Percentiles rank a stretch among this genome's conserved stretches.
Evolutionary conservation across 2,329 filamentous ascomycete species (phyloP).

Genomic region (Colletotrichum sp.): DNA sequence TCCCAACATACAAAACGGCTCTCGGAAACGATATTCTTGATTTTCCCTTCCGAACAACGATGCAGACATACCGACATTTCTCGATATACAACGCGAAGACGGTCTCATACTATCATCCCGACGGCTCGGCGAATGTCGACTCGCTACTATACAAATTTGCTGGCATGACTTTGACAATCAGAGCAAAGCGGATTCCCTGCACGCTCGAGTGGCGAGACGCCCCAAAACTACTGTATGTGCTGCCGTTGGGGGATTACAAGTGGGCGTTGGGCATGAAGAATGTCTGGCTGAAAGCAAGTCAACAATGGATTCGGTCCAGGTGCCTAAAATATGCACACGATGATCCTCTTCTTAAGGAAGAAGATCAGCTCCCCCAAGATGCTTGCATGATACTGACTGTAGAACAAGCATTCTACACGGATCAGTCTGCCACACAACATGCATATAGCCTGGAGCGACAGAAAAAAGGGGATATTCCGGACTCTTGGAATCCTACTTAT

Average conservation of each 20-base stretch:
- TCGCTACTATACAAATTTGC: not conserved
- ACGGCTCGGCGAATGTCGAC: not conserved
- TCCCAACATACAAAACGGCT: not conserved
- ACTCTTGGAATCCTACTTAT: not conserved
- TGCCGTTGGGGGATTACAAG: not conserved
- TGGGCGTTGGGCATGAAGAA: not conserved
- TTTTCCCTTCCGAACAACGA: not conserved
- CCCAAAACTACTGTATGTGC: not conserved
- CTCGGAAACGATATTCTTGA: not conserved
- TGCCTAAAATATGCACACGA: not conserved
- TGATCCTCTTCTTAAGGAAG: not conserved
- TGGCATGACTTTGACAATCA: not conserved
- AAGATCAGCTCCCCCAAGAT: not conserved
- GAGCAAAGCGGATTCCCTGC: not conserved
- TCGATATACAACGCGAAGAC: not conserved
- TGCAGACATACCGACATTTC: not conserved
- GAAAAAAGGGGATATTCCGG: not conserved
- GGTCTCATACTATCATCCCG: not conserved
- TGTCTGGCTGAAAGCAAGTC: not conserved
- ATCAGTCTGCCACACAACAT: not conserved
- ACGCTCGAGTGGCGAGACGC: not conserved
- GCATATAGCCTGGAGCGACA: not conserved
- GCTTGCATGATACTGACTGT: not conserved
- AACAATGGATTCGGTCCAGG: not conserved
- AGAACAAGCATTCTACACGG: not conserved